Percentiles rank a stretch among this genome's conserved stretches.
These are phyloP conservation scores for Trichoderma afroharzianum DNA, from an alignment of 2,329 filamentous ascomycete genomes.

Conservation along the genomic window DNA sequence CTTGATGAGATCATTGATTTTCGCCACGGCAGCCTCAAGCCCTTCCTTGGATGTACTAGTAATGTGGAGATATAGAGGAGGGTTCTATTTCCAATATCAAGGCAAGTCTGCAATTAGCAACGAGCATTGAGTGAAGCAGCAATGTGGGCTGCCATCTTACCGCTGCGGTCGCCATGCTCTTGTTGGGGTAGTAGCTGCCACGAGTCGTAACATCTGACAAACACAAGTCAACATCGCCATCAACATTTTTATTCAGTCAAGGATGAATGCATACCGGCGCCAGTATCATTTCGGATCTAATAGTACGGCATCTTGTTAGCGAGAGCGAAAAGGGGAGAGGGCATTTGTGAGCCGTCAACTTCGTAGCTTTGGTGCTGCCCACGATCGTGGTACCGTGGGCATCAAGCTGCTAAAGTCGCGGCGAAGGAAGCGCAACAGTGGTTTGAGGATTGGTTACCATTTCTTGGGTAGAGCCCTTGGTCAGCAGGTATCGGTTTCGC, in stretches of 20 bases:
- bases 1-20: conserved; percentile 93
- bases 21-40: conserved; percentile 80
- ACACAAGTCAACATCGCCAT: conserved; percentile 50
- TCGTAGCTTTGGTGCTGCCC: conserved; percentile 67
- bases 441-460: conserved; percentile 82
- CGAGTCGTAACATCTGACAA: conserved; percentile 93
- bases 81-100: conserved; percentile 57
- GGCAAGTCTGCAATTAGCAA: not conserved
- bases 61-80: conserved; percentile 90
- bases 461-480: conserved; percentile 95
- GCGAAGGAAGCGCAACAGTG: conserved; percentile 27
- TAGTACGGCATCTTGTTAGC: conserved; percentile 93
- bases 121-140: not conserved
- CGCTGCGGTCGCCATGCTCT: conserved; percentile 90
- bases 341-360: conserved; percentile 60
- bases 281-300: conserved; percentile 99
- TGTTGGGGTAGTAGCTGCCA: conserved; percentile 95
- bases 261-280: conserved; percentile 81
- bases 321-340: conserved; percentile 73
- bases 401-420: conserved; percentile 33
- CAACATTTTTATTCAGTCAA: conserved; percentile 32
- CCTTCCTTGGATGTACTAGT: conserved; percentile 89
- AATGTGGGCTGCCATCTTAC: conserved; percentile 52
- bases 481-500: conserved; percentile 93
- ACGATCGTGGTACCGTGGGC: conserved; percentile 46